phyloP scores from a whole-genome alignment of 192 early-diverging fungal species.

The Coemansia sp. region DNA sequence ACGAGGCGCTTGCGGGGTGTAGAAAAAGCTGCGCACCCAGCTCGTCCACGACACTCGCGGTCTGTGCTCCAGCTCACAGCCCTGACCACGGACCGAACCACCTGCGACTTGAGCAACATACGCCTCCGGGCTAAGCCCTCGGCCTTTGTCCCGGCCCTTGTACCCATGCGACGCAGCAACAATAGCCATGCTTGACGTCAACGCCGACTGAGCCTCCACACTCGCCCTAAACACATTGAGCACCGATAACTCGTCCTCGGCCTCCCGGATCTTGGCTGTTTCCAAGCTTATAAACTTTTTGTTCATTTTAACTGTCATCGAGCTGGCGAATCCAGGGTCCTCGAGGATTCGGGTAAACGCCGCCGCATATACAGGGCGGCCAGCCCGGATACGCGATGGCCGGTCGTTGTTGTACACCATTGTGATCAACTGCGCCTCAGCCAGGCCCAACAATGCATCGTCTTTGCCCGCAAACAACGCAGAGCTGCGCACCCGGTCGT shows the following conservation, averaged over 20 bases:
- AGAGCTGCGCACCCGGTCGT: conserved; percentile 78
- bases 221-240: conserved; percentile 51
- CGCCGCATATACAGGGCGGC: conserved; percentile 76
- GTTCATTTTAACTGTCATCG: conserved; percentile 75
- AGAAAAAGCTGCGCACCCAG: conserved; percentile 55
- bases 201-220: conserved; percentile 26
- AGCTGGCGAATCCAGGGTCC: conserved; percentile 70
- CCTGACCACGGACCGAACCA: not conserved
- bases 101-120: conserved; percentile 51
- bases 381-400: conserved; percentile 74
- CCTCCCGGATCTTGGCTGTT: conserved; percentile 61
- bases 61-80: not conserved
- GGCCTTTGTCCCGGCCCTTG: not conserved
- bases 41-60: conserved; percentile 32
- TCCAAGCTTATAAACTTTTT: conserved; percentile 60
- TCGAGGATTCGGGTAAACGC: conserved; percentile 76
- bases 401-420: conserved; percentile 79
- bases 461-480: conserved; percentile 87
- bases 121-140: conserved; percentile 22
- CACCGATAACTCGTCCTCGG: conserved; percentile 62
- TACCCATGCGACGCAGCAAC: conserved; percentile 27
- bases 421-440: conserved; percentile 84
- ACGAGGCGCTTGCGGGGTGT: not conserved
- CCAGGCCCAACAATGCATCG: conserved; percentile 76
- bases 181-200: conserved; percentile 33